phyloP scores from a whole-genome alignment of 2,329 filamentous ascomycete genomes.

The Fusarium sp. region DNA sequence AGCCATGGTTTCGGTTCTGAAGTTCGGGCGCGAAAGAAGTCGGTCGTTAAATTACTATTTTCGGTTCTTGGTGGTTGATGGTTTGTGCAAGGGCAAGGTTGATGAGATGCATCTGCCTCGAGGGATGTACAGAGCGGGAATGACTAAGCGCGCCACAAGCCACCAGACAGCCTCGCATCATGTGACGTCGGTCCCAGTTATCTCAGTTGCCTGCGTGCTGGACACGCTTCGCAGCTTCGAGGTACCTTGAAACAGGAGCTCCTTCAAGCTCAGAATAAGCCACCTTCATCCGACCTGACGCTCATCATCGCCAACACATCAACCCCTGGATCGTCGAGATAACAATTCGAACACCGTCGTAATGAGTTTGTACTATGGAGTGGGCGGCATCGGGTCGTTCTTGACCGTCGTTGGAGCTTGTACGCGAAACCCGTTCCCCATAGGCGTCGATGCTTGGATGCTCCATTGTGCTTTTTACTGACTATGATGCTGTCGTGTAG shows the following conservation, averaged over 20 bases:
- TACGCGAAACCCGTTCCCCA: conserved; percentile 58
- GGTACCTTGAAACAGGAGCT: conserved; percentile 43
- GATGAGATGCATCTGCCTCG: conserved; percentile 19
- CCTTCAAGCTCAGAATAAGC: conserved; percentile 40
- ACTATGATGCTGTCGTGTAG: conserved; percentile 58
- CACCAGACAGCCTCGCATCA: conserved; percentile 44
- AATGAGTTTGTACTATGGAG: conserved; percentile 79
- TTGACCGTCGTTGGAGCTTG: conserved; percentile 80
- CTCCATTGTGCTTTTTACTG: conserved; percentile 17
- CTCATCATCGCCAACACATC: conserved; percentile 30
- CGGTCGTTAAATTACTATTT: neutral
- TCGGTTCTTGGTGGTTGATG: neutral
- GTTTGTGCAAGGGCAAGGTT: conserved; percentile 30
- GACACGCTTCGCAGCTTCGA: conserved; percentile 42
- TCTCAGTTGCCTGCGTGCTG: conserved; percentile 37
- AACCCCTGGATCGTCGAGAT: conserved; percentile 34
- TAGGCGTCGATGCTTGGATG: conserved; percentile 4
- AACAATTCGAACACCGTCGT: conserved; percentile 44
- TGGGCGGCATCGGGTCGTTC: conserved; percentile 73
- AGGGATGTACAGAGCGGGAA: conserved; percentile 2
- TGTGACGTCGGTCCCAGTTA: conserved; percentile 47
- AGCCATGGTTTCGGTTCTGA: conserved; percentile 51
- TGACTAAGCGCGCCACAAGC: conserved; percentile 41
- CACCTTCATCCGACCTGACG: conserved; percentile 28
- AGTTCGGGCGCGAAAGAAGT: neutral